A percentile compares a stretch with the other conserved stretches of the same genome.
These are phyloP conservation scores for Lentinula raphanica DNA, from an alignment of 768 basidiomycete genomes.

Conservation along the genomic window DNA sequence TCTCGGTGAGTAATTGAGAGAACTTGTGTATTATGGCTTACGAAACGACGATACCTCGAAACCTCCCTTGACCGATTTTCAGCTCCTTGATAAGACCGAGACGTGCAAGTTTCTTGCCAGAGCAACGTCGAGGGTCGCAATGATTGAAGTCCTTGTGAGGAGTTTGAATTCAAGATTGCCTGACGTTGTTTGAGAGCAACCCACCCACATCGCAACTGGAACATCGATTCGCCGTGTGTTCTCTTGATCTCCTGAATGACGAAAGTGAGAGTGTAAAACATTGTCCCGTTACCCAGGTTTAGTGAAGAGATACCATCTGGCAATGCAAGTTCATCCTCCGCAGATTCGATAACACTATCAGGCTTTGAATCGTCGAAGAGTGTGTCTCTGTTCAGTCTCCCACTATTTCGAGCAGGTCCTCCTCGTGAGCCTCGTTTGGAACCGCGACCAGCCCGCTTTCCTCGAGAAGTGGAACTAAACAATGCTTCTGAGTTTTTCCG, in stretches of 20 bases:
- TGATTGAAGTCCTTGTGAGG: slow-evolving; percentile 84
- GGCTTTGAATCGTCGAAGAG: slow-evolving; percentile 34
- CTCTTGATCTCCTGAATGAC: slow-evolving; percentile 13
- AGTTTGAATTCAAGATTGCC: not conserved
- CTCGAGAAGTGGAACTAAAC: slow-evolving; percentile 11
- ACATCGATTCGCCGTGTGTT: slow-evolving; percentile 44
- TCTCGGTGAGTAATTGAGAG: not conserved
- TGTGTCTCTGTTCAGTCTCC: slow-evolving; percentile 14
- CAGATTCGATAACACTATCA: slow-evolving; percentile 51
- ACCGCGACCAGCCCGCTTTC: slow-evolving; percentile 35
- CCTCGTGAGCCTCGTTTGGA: slow-evolving; percentile 18
- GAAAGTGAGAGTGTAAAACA: not conserved
- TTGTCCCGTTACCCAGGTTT: not conserved
- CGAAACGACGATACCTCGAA: slow-evolving; percentile 93
- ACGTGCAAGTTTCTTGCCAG: slow-evolving; percentile 87
- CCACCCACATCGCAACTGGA: slow-evolving; percentile 95
- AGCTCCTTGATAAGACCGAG: slow-evolving; percentile 82
- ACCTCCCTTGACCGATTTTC: slow-evolving; percentile 68
- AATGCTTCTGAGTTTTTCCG: slow-evolving; percentile 32
- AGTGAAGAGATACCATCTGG: slow-evolving; percentile 18
- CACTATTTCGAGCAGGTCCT: slow-evolving; percentile 8
- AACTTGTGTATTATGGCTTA: slow-evolving; percentile 35
- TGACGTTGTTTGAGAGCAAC: slow-evolving; percentile 22
- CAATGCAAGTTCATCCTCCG: slow-evolving; percentile 31
- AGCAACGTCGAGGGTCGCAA: slow-evolving; percentile 54